phyloP scores from a whole-genome alignment of 306 rosid species.

The Comarum palustre region DNA sequence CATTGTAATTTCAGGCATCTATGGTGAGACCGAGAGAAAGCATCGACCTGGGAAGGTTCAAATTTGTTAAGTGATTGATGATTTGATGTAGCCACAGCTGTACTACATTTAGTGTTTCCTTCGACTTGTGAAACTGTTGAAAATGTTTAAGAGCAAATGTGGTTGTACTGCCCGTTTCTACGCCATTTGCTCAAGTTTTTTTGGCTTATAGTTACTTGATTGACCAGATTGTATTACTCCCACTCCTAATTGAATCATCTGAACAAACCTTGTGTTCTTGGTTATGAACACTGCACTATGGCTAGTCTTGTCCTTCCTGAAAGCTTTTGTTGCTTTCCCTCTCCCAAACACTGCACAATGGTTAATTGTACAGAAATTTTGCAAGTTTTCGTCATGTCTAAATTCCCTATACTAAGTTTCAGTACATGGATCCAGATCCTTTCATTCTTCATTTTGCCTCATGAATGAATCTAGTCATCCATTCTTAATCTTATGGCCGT shows the following conservation, averaged over 20 bases:
- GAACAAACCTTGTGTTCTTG: not conserved
- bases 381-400: too few species aligned
- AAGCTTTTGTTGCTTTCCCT: not conserved
- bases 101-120: constrained; percentile 1
- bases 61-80: not conserved
- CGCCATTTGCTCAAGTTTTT: not conserved
- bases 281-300: not conserved
- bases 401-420: too few species aligned
- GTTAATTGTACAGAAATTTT: too few species aligned
- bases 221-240: not conserved
- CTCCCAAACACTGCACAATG: too few species aligned
- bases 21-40: not conserved
- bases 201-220: not conserved
- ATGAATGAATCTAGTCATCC: too few species aligned
- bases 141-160: not conserved
- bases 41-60: not conserved
- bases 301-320: not conserved
- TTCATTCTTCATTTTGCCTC: too few species aligned
- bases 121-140: not conserved
- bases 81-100: constrained; percentile 9
- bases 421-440: too few species aligned
- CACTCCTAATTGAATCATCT: not conserved
- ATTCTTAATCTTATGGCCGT: too few species aligned
- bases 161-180: not conserved
- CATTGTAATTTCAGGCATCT: constrained; percentile 19